Evolutionary conservation across 768 basidiomycete genomes (phyloP).

Genomic region (Phlegmacium glaucopus): DNA sequence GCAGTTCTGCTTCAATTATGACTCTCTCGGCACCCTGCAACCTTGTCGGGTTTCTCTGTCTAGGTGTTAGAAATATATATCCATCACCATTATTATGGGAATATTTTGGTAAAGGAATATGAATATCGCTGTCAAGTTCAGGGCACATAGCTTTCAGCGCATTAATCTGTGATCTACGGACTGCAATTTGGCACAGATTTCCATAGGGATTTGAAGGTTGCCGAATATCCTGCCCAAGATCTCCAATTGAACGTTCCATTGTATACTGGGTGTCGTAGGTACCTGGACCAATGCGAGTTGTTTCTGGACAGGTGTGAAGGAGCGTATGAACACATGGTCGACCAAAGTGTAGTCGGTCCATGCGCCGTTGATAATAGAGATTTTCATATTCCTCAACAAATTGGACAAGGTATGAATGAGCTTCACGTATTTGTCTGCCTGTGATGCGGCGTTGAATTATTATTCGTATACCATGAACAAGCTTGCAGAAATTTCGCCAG

Average conservation of each 20-base stretch:
- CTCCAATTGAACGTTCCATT: slow-evolving; percentile 12
- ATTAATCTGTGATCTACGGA: slow-evolving; percentile 5
- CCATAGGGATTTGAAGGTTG: slow-evolving; percentile 13
- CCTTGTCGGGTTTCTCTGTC: neutral
- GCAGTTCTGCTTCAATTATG: neutral
- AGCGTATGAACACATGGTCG: slow-evolving; percentile 26
- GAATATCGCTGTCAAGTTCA: neutral
- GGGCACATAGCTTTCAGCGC: slow-evolving; percentile 9
- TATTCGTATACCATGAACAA: slow-evolving; percentile 21
- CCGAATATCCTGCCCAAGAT: slow-evolving; percentile 7
- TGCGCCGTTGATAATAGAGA: slow-evolving; percentile 27
- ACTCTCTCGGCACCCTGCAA: neutral
- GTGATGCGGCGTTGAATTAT: slow-evolving; percentile 18
- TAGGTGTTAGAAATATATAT: neutral
- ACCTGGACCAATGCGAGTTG: neutral
- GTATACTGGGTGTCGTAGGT: slow-evolving; percentile 7
- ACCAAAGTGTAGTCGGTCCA: slow-evolving; percentile 25
- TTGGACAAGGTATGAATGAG: slow-evolving; percentile 18
- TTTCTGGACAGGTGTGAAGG: slow-evolving; percentile 17
- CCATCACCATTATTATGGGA: neutral
- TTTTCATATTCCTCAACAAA: slow-evolving; percentile 31
- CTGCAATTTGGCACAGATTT: slow-evolving; percentile 5
- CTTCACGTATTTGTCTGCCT: slow-evolving; percentile 13
- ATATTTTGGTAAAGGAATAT: neutral
- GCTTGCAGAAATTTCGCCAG: slow-evolving; percentile 19